These are phyloP conservation scores for Ocimum tenuiflorum DNA, from an alignment of 257 asterid species.

Conservation along the genomic window DNA sequence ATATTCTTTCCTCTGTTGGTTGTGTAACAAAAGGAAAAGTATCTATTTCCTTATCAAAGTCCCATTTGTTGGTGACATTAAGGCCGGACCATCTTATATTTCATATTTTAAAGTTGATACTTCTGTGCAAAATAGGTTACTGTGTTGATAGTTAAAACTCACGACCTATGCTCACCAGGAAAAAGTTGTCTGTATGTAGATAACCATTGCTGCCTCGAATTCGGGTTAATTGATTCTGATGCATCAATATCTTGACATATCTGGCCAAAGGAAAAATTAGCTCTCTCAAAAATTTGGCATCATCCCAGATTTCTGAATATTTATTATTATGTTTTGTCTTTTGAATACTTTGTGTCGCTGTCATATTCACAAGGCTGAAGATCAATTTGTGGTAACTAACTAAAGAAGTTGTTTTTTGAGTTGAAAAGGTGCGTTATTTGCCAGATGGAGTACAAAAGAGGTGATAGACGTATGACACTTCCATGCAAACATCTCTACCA, in stretches of 20 bases:
- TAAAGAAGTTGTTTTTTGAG: conserved; percentile 3
- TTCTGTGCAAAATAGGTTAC: too few species aligned
- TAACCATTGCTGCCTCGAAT: too few species aligned
- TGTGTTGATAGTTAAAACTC: too few species aligned
- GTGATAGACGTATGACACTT: conserved; percentile 65
- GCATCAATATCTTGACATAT: neutral
- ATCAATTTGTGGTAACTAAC: neutral
- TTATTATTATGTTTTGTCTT: neutral
- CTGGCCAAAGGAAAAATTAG: neutral
- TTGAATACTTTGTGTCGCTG: too few species aligned
- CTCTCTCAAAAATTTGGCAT: neutral
- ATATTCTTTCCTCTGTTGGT: neutral
- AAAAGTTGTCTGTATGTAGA: too few species aligned
- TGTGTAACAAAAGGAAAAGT: too few species aligned
- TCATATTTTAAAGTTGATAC: too few species aligned
- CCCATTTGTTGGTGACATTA: too few species aligned
- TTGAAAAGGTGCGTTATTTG: conserved; percentile 80
- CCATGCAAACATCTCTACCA: conserved; percentile 95
- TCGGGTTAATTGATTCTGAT: too few species aligned
- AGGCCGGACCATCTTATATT: neutral
- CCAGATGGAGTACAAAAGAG: conserved; percentile 95
- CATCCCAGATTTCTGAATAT: neutral
- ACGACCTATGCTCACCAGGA: too few species aligned
- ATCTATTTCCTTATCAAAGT: too few species aligned
- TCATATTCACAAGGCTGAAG: too few species aligned